A percentile compares a stretch with the other conserved stretches of the same genome.
These are phyloP conservation scores for Mortierella sp. DNA, from an alignment of 371 early-diverging fungal genomes.

Conservation along the genomic window DNA sequence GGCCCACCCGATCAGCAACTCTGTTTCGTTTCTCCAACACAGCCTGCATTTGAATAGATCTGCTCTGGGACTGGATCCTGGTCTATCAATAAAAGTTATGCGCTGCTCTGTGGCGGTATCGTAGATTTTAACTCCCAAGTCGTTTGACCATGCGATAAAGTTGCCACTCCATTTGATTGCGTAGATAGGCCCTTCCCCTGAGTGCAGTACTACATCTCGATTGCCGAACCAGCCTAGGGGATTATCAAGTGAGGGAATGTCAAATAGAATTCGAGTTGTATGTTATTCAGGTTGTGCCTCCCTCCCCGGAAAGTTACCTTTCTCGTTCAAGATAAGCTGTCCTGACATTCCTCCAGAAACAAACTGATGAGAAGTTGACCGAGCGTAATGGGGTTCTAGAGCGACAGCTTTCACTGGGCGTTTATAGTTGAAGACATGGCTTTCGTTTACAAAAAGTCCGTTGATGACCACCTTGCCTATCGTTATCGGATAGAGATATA, in stretches of 20 bases:
- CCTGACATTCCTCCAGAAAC: slow-evolving; percentile 94
- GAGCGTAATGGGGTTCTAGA: slow-evolving; percentile 89
- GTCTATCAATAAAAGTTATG: slow-evolving; percentile 88
- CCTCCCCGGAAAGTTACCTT: slow-evolving; percentile 62
- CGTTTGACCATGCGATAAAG: slow-evolving; percentile 95
- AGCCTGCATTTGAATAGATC: slow-evolving; percentile 91
- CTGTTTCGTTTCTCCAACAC: slow-evolving; percentile 85
- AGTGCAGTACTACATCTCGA: slow-evolving; percentile 80
- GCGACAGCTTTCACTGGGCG: slow-evolving; percentile 92
- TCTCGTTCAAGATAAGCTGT: slow-evolving; percentile 84
- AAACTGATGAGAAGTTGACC: slow-evolving; percentile 78
- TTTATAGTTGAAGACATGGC: slow-evolving; percentile 76
- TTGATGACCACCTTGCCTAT: slow-evolving; percentile 83
- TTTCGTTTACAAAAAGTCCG: slow-evolving; percentile 75
- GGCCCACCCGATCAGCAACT: slow-evolving; percentile 94
- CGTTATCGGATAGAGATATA: slow-evolving; percentile 17
- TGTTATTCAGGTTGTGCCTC: neutral
- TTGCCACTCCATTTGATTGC: slow-evolving; percentile 86
- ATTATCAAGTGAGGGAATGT: neutral
- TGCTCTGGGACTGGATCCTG: slow-evolving; percentile 82
- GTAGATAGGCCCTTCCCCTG: slow-evolving; percentile 91
- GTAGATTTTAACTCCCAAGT: slow-evolving; percentile 88
- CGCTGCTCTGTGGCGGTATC: slow-evolving; percentile 77
- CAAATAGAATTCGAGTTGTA: neutral
- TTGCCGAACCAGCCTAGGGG: slow-evolving; percentile 67